phyloP scores from a whole-genome alignment of 306 rosid species.

The Canavalia gladiata region DNA sequence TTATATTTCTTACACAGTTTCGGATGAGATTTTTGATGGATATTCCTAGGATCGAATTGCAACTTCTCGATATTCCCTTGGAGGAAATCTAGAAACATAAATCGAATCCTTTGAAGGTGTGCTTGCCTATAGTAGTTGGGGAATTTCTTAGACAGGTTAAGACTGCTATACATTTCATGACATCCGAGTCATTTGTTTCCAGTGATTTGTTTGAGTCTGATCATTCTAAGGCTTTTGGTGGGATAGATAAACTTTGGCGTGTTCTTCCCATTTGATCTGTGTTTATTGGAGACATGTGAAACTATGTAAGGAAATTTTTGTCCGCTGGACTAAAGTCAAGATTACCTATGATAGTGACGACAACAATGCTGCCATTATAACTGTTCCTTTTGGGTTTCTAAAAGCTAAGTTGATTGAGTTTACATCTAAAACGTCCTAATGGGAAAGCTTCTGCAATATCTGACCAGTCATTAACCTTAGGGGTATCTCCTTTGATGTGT shows the following conservation, averaged over 20 bases:
- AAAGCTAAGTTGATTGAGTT: no score
- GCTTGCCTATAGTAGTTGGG: slow-evolving; percentile 80
- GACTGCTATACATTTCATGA: slow-evolving; percentile 71
- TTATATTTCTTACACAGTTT: slow-evolving; percentile 81
- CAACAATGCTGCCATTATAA: slow-evolving; percentile 46
- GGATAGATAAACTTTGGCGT: slow-evolving; percentile 80
- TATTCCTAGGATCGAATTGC: slow-evolving; percentile 60
- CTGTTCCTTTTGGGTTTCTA: no score
- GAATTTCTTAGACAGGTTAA: slow-evolving; percentile 89
- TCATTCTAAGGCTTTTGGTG: slow-evolving; percentile 80
- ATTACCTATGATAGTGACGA: slow-evolving; percentile 58
- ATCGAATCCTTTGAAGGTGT: slow-evolving; percentile 83
- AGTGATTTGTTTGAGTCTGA: slow-evolving; percentile 77
- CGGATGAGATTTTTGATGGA: slow-evolving; percentile 82
- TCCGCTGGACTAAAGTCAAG: slow-evolving; percentile 83
- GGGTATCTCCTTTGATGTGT: no score
- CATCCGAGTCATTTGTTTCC: slow-evolving; percentile 62
- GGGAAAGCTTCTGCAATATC: no score
- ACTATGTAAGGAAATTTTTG: slow-evolving; percentile 54
- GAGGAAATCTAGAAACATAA: slow-evolving; percentile 69
- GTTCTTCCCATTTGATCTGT: slow-evolving; percentile 95
- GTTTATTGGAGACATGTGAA: slow-evolving; percentile 75
- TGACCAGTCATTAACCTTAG: no score
- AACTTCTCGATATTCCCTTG: slow-evolving; percentile 66
- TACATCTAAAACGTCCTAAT: no score